Evolutionary conservation across 257 asterid species (phyloP), one percentile per base, ranked within the genome.

Genomic region (Fraxinus americana): DNA sequence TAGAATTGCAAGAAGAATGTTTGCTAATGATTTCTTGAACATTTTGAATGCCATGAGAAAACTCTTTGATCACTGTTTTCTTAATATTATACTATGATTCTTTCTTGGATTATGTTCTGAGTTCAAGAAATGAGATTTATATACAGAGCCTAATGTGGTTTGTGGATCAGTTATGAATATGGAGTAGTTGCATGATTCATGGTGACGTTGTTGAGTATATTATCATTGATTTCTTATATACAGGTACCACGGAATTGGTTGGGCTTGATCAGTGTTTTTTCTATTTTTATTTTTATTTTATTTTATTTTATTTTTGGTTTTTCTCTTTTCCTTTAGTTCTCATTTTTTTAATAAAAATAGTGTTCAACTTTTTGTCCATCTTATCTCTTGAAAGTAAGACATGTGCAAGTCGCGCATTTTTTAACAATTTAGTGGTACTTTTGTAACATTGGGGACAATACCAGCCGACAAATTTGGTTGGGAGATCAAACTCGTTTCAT

Each of bases 11-110:
- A 82, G 16, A 75, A 80, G 71, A 72, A 82, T 63, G 65, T 73
- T 25, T 29, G 29, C 7, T 32, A 83, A 65, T 16, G 76, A 67
- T 68, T 71, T 57, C 30, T 72, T 87, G 6, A 76, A 12, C 94
- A 90, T 90, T 80, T 71, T 81, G 70, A 48, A 35, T 48, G 57
- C 5, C 3, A 11, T 48, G 54, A 48, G n/a, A 48, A 48, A 48
- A 48, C 9, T 2, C 57, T 48, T 48, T 13, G 57, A 16, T 48
- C 14, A 14, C 57, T 10, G 57, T 48, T 48, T 48, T 48, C 57
- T 48, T 13, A 14, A 4, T 48, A 48, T 48, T 48, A 16, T 48
- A 13, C n/a, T 14, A 2, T 45, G 54, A 12, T 45, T 45, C 7
- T 45, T 45, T 45, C 54, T 45, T 45, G 54, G 54, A 45, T 48